Evolutionary conservation across 345 rosid genomes (phyloP), one percentile per base, ranked within the genome.

Genomic region (Kandelia obovata): DNA sequence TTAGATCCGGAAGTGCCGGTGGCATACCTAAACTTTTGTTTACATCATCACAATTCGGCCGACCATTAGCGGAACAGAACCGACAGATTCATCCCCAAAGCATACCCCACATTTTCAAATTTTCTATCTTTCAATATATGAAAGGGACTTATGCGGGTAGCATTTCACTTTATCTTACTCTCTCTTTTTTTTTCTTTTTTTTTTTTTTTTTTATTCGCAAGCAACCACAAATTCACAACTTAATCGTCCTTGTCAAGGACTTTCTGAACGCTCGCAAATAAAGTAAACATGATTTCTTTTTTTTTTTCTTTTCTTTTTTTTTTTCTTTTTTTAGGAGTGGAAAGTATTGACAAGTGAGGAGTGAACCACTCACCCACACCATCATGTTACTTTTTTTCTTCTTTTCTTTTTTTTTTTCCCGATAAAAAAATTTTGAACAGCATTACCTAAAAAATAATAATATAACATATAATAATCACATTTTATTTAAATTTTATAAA

Each of bases 141-240:
- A 81, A 78, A 88, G 56, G 19, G 87, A 86, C 86, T 72, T 84
- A 27, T 77, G 86, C 65, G 88, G 87, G 62, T 57, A 53, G 66
- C 72, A 73, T 78, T 69, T 26, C 43, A 27, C 39, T 7, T 64
- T 66, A 28, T 28, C 69, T 70, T 21, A 21, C 21, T 21, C 21
- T 21, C 21, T 21, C 21, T 26, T 56, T 35, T 37, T 70, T 58
- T 21, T 21, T 23, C 51, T 35, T 37, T 70, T 21, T 21, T 23
- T 56, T 35, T 37, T 70, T 58, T 60, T 53, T 73, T 27, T 19
- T 15, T 5, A 70, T 70, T 65, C 67, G 27, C 66, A 66, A 65
- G 81, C 76, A 61, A 72, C 62, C 53, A 19, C 65, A 69, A 21
- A 60, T 65, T 65, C 34, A 52, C 61, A 8, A 23, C 49, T 6